Conservation (phyloP, 2,329 filamentous ascomycete species). For the Paecilomyces fulvus region DNA sequence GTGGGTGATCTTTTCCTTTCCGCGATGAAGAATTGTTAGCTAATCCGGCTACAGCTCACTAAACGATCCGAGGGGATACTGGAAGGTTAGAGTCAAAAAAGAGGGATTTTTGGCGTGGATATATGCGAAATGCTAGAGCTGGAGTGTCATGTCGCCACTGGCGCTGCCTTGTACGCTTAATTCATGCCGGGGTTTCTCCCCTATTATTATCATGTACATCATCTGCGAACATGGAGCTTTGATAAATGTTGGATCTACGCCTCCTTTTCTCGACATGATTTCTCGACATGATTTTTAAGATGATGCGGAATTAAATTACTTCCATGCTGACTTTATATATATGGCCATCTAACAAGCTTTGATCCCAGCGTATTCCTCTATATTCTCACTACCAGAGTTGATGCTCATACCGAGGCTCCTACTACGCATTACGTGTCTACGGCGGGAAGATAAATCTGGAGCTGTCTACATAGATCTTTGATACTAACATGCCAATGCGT, state of each 20-base stretch:
- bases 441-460: not conserved
- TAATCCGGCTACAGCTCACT: constrained; percentile 21
- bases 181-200: constrained; percentile 26
- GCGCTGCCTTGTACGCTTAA: constrained; percentile 28
- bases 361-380: not conserved
- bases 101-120: constrained; percentile 21
- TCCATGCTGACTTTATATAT: not conserved
- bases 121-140: constrained; percentile 17
- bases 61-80: constrained; percentile 23
- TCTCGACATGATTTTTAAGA: constrained; percentile 5
- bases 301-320: not conserved
- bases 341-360: too few species aligned
- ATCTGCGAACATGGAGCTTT: constrained; percentile 18
- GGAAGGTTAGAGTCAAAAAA: constrained; percentile 21
- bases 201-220: constrained; percentile 35
- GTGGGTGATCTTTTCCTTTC: constrained; percentile 46
- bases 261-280: not conserved
- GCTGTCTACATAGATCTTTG: not conserved
- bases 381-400: not conserved
- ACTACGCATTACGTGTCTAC: not conserved
- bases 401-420: not conserved
- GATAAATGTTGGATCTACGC: constrained; percentile 1
- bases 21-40: not conserved
- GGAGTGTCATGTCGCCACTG: constrained; percentile 19
- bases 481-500: not conserved